phyloP scores from a whole-genome alignment of 2,329 filamentous ascomycete species.

The Microdochium bolleyi region DNA sequence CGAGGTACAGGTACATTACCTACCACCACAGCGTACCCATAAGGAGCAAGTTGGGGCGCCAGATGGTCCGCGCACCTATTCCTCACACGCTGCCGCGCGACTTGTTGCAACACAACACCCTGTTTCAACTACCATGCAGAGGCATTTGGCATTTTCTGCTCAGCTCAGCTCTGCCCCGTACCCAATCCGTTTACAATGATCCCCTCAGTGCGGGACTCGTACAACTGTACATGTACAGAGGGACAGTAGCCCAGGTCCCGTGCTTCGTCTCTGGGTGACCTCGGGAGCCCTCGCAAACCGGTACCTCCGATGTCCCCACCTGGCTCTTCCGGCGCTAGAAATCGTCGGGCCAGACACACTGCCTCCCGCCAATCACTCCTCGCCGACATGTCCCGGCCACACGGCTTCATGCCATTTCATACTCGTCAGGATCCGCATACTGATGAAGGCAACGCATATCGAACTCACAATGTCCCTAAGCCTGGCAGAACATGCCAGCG shows the following conservation, averaged over 20 bases:
- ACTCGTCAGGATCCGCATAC: too few relatives aligned
- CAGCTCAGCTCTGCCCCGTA: background rate
- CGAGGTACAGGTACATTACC: too few relatives aligned
- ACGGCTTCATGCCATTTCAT: too few relatives aligned
- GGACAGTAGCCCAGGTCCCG: too few relatives aligned
- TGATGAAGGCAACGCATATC: too few relatives aligned
- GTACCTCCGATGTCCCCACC: background rate
- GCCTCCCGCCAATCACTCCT: background rate
- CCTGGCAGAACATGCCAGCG: too few relatives aligned
- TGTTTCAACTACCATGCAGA: background rate
- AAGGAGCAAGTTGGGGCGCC: background rate
- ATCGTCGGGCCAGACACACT: background rate
- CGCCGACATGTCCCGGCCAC: background rate
- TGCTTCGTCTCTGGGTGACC: too few relatives aligned
- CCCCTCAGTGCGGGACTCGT: too few relatives aligned
- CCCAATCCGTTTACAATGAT: background rate
- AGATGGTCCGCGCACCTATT: background rate
- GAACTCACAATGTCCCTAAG: too few relatives aligned
- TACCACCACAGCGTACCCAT: background rate
- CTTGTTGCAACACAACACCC: too few relatives aligned
- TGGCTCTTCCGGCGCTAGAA: background rate
- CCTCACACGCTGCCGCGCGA: background rate
- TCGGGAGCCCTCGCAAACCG: background rate
- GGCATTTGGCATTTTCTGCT: background rate
- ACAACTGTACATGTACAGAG: too few relatives aligned